Conservation (phyloP, 257 asterid genomes). For the Catharanthus roseus region DNA sequence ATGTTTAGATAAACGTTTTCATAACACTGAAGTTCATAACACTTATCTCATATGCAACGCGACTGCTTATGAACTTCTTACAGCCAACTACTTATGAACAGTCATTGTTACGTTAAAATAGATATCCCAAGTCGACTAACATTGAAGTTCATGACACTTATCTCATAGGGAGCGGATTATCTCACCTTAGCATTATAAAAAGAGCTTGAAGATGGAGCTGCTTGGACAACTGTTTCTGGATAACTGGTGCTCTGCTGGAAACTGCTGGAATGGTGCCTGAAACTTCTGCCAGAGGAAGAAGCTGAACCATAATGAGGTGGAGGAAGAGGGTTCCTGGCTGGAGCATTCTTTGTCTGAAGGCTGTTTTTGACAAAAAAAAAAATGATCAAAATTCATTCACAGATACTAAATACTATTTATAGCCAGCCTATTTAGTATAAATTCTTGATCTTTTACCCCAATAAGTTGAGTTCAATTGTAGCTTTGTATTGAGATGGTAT, state of each 20-base stretch:
- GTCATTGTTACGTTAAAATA: no score
- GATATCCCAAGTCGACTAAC: no score
- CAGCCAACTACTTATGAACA: no score
- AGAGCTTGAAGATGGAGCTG: conserved; percentile 31
- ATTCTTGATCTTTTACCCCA: conserved; percentile 50
- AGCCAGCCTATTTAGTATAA: conserved; percentile 1
- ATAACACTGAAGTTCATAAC: no score
- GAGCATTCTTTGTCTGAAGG: conserved; percentile 45
- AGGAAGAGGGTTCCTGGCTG: conserved; percentile 69
- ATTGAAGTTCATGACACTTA: no score
- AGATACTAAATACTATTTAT: not conserved
- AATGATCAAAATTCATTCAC: not conserved
- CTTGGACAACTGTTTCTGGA: conserved; percentile 16
- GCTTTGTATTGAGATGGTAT: conserved; percentile 92
- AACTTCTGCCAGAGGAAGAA: conserved; percentile 42
- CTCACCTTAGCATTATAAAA: conserved; percentile 40
- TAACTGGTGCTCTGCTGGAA: conserved; percentile 44
- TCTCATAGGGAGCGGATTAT: no score
- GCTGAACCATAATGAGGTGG: conserved; percentile 63
- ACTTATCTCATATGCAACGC: no score
- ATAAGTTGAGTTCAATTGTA: conserved; percentile 72
- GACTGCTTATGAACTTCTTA: no score
- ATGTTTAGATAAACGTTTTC: no score
- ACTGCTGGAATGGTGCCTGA: conserved; percentile 37
- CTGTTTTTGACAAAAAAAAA: conserved; percentile 39